phyloP scores from a whole-genome alignment of 163 green algal genomes.

The Scenedesmus sp. region DNA sequence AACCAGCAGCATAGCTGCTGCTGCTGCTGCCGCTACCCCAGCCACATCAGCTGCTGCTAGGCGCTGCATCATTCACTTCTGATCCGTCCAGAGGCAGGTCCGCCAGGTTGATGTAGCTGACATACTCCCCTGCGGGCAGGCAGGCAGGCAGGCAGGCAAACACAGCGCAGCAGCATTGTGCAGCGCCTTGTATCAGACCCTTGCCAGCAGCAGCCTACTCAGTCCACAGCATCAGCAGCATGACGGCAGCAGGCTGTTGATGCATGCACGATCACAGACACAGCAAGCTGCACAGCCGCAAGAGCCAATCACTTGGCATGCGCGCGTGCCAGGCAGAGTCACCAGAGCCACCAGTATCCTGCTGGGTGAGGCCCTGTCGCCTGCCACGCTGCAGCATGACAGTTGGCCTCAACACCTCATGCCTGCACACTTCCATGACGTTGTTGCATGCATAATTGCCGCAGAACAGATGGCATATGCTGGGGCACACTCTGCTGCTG shows the following conservation, averaged over 20 bases:
- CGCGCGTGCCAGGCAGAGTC: too few relatives aligned
- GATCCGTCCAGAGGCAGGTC: slow-evolving; percentile 11
- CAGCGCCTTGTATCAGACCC: not conserved
- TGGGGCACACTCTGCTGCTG: too few relatives aligned
- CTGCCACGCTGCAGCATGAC: too few relatives aligned
- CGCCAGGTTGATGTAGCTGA: slow-evolving; percentile 37
- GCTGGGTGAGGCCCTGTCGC: too few relatives aligned
- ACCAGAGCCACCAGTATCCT: too few relatives aligned
- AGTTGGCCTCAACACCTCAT: too few relatives aligned
- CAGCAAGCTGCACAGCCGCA: too few relatives aligned
- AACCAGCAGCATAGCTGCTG: too few relatives aligned
- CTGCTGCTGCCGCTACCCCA: not conserved
- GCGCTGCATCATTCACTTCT: not conserved
- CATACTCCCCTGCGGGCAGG: slow-evolving; percentile 36
- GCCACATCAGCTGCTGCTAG: not conserved
- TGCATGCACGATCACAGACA: not conserved
- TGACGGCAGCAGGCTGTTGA: not conserved
- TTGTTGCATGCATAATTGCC: too few relatives aligned
- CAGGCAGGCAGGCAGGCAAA: not conserved
- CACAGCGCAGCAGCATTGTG: not conserved
- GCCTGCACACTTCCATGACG: too few relatives aligned
- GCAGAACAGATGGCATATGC: too few relatives aligned
- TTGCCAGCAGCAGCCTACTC: not conserved
- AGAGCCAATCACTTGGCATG: too few relatives aligned
- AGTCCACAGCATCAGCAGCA: not conserved